Conservation (phyloP, 805 yeast species). For the Schizosaccharomyces japonicus region DNA sequence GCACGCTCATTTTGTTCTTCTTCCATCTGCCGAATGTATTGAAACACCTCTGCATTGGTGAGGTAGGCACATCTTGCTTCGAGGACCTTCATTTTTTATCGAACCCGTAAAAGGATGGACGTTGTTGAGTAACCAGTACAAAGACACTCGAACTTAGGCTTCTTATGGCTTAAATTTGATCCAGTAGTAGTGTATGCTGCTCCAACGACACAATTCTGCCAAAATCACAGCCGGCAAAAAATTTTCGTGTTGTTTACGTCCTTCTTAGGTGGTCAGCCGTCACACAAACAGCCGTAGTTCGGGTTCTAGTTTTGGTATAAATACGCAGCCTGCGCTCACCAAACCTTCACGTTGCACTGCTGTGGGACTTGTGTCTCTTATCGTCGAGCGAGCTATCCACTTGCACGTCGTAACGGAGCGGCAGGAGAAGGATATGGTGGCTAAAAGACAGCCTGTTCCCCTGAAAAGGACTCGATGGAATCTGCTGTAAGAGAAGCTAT, state of each 20-base stretch:
- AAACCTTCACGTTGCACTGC: conserved; percentile 1
- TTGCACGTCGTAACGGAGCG: not conserved
- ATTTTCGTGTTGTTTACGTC: not conserved
- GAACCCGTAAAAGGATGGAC: not conserved
- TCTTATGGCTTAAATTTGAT: not conserved
- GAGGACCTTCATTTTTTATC: not conserved
- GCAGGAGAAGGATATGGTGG: not conserved
- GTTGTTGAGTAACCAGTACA: not conserved
- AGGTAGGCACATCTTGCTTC: conserved; percentile 1
- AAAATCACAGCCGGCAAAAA: not conserved
- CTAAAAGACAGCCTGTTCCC: not conserved
- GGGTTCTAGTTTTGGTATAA: not conserved
- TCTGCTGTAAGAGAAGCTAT: not conserved
- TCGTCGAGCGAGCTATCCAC: not conserved
- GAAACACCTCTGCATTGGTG: not conserved
- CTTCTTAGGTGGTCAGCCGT: not conserved
- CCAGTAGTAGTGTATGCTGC: not conserved
- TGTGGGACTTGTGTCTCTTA: not conserved
- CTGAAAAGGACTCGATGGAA: not conserved
- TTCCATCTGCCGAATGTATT: not conserved
- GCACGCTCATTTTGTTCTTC: not conserved
- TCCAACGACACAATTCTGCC: not conserved
- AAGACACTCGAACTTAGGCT: not conserved
- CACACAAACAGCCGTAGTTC: not conserved
- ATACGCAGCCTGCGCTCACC: not conserved